Conservation (phyloP, 2,329 filamentous ascomycete genomes). For the Trichophyton benhamiae region DNA sequence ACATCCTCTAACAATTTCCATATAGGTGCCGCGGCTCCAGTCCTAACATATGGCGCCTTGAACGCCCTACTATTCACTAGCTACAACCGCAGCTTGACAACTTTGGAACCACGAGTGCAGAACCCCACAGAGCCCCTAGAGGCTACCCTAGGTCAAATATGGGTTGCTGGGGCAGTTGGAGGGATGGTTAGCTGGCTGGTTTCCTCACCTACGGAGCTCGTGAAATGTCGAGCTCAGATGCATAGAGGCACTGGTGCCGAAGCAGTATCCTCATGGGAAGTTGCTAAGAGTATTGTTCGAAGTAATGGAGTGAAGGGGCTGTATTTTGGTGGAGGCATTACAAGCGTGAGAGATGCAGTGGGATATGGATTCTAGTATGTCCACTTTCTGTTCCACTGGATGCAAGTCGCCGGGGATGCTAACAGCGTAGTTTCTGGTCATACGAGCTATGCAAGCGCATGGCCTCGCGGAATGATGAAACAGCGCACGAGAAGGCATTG, state of each 20-base stretch:
- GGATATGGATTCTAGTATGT: constrained; percentile 88
- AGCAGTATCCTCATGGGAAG: constrained; percentile 43
- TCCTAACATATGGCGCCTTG: constrained; percentile 78
- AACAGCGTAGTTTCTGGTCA: constrained; percentile 57
- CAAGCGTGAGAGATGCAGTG: constrained; percentile 68
- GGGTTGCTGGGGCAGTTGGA: constrained; percentile 65
- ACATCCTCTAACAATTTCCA: background rate
- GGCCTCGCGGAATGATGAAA: constrained; percentile 37
- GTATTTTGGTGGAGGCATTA: constrained; percentile 71
- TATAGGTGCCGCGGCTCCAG: constrained; percentile 65
- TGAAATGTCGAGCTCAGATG: constrained; percentile 84
- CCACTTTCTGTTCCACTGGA: constrained; percentile 3
- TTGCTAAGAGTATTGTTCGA: constrained; percentile 50
- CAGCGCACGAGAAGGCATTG: constrained; percentile 40
- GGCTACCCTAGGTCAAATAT: constrained; percentile 54
- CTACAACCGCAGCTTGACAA: constrained; percentile 69
- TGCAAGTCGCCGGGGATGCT: background rate
- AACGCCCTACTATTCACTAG: constrained; percentile 83
- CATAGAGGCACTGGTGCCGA: constrained; percentile 20
- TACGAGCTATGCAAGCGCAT: constrained; percentile 64
- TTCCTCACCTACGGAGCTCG: constrained; percentile 75
- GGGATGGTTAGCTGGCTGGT: constrained; percentile 78
- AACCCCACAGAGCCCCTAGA: constrained; percentile 34
- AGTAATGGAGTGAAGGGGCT: constrained; percentile 54
- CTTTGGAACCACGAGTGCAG: constrained; percentile 39